These are phyloP conservation scores for Pestalotiopsis sp. DNA, from an alignment of 2,329 filamentous ascomycete species.

Conservation along the genomic window DNA sequence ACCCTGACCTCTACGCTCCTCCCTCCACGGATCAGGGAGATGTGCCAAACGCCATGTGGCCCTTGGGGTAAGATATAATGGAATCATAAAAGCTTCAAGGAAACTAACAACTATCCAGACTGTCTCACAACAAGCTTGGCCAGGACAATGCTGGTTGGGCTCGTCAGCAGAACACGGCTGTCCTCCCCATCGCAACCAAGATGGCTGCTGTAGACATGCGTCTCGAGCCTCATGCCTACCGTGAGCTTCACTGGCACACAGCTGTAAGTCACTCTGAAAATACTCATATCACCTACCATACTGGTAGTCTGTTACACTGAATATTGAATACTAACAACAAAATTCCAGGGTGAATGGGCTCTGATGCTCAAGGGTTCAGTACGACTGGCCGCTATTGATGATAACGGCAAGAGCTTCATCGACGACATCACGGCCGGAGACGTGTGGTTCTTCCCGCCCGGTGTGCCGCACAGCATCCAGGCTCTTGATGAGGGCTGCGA, in stretches of 20 bases:
- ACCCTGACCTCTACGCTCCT: slow-evolving; percentile 57
- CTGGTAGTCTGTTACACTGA: neutral
- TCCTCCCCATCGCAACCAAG: slow-evolving; percentile 50
- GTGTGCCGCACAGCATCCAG: slow-evolving; percentile 55
- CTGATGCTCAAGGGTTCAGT: slow-evolving; percentile 57
- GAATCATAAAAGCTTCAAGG: neutral
- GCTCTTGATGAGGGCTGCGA: slow-evolving; percentile 58
- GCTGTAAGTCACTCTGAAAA: neutral
- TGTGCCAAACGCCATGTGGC: slow-evolving; percentile 54
- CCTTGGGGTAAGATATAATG: slow-evolving; percentile 40
- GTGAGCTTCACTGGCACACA: slow-evolving; percentile 47
- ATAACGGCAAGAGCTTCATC: slow-evolving; percentile 50
- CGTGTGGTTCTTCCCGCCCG: slow-evolving; percentile 57
- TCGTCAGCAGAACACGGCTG: slow-evolving; percentile 53
- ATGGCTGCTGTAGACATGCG: slow-evolving; percentile 66
- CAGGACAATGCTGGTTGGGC: slow-evolving; percentile 53
- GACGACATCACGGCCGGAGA: slow-evolving; percentile 54
- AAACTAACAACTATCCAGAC: neutral
- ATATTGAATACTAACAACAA: neutral
- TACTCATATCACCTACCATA: neutral
- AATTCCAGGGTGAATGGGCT: slow-evolving; percentile 35
- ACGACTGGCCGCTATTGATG: slow-evolving; percentile 54
- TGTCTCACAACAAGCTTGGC: slow-evolving; percentile 47
- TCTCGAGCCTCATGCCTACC: slow-evolving; percentile 58
- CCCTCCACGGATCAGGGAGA: slow-evolving; percentile 55